phyloP scores from a whole-genome alignment of 2,329 filamentous ascomycete genomes.

The Verticillium longisporum region DNA sequence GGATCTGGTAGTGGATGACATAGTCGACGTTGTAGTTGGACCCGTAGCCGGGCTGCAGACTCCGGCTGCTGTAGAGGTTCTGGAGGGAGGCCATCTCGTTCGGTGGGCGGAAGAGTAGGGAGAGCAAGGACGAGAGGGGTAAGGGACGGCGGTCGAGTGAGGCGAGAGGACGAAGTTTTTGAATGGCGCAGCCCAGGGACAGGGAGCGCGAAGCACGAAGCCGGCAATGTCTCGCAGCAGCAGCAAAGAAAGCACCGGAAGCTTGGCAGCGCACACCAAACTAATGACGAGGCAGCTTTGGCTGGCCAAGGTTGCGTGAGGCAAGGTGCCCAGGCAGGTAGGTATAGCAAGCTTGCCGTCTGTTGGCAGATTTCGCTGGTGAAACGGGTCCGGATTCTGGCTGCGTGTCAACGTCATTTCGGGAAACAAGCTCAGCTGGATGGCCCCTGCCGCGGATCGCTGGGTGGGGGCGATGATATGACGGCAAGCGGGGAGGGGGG shows the following conservation, averaged over 20 bases:
- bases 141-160: background rate
- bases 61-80: slow-evolving; percentile 9
- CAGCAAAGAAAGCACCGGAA: background rate
- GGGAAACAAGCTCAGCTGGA: slow-evolving; percentile 3
- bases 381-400: background rate
- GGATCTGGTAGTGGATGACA: slow-evolving; percentile 74
- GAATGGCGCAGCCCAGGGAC: background rate
- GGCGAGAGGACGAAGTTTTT: background rate
- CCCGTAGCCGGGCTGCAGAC: slow-evolving; percentile 8
- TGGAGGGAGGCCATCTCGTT: slow-evolving; percentile 10
- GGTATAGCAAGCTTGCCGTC: background rate
- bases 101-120: background rate
- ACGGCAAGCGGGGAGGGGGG: background rate
- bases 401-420: background rate
- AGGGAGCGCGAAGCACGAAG: background rate
- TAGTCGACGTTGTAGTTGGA: slow-evolving; percentile 62
- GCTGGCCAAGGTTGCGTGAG: background rate
- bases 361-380: background rate
- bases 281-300: background rate
- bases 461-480: background rate
- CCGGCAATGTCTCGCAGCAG: background rate
- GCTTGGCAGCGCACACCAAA: background rate
- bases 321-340: background rate
- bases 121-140: background rate
- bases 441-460: background rate